Conservation (phyloP, 2,329 filamentous ascomycete species). For the Orbilia quercus region DNA sequence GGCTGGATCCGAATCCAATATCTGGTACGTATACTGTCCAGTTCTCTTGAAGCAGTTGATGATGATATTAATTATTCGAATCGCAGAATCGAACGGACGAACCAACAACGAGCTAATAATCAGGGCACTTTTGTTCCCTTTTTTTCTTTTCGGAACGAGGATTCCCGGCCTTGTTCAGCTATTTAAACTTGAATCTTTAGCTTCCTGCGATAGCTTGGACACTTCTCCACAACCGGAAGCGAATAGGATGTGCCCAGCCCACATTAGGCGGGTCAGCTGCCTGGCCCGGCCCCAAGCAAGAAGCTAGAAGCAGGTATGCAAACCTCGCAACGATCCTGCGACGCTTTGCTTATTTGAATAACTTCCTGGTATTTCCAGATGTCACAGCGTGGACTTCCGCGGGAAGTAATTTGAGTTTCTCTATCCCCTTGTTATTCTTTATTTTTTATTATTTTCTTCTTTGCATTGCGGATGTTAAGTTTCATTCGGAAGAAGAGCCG, state of each 20-base stretch:
- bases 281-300: background rate
- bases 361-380: background rate
- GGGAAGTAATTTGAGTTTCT: background rate
- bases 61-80: background rate
- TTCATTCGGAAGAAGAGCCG: conserved; percentile 18
- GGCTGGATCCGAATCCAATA: too few relatives aligned
- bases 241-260: conserved; percentile 11
- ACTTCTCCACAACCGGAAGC: conserved; percentile 44
- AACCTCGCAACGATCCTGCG: background rate
- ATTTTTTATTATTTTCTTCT: background rate
- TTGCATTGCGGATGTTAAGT: background rate
- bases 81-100: background rate
- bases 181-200: conserved; percentile 25
- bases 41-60: background rate
- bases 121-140: conserved; percentile 24
- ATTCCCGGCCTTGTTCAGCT: conserved; percentile 6
- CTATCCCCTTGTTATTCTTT: background rate
- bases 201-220: conserved; percentile 21
- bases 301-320: background rate
- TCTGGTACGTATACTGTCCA: too few relatives aligned
- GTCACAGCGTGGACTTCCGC: background rate
- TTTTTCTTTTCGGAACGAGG: conserved; percentile 24
- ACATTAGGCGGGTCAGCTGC: conserved; percentile 20
- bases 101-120: conserved; percentile 22
- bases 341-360: background rate